Evolutionary conservation across 1,139 yeast genomes (phyloP).

Genomic region (Pneumocystis wakefieldiae): DNA sequence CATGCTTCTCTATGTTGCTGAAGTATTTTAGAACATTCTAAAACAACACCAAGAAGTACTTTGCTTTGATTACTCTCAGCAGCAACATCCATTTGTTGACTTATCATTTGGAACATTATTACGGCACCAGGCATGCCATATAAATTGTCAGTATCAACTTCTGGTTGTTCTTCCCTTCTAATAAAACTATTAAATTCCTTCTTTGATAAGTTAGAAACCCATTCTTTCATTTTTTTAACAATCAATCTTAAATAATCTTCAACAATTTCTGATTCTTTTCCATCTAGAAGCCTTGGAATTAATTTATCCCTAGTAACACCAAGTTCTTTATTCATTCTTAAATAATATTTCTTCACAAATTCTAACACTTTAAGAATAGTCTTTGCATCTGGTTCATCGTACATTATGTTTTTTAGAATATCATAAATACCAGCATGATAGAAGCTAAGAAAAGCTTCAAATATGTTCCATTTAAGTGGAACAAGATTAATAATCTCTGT

Average conservation of each 20-base stretch:
- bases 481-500: conserved; percentile 41
- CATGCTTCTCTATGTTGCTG: conserved; percentile 36
- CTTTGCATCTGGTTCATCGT: conserved; percentile 46
- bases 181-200: conserved; percentile 47
- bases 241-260: conserved; percentile 62
- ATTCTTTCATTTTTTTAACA: conserved; percentile 59
- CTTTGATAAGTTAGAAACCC: conserved; percentile 51
- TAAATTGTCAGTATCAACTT: conserved; percentile 46
- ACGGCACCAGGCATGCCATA: conserved; percentile 52
- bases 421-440: conserved; percentile 56
- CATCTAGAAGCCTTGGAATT: conserved; percentile 33
- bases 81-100: conserved; percentile 86
- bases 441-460: conserved; percentile 44
- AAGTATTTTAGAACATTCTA: conserved; percentile 52
- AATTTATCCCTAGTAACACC: conserved; percentile 31
- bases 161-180: conserved; percentile 57
- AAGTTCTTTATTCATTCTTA: conserved; percentile 34
- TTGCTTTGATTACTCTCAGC: conserved; percentile 76
- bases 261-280: conserved; percentile 49
- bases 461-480: conserved; percentile 67
- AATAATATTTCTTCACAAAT: conserved; percentile 56
- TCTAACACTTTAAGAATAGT: conserved; percentile 38
- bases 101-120: conserved; percentile 65
- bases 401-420: conserved; percentile 46
- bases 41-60: conserved; percentile 69